Percentiles rank a stretch among this genome's conserved stretches.
Conservation (phyloP, 805 yeast genomes). For the Limtongia smithiae region DNA sequence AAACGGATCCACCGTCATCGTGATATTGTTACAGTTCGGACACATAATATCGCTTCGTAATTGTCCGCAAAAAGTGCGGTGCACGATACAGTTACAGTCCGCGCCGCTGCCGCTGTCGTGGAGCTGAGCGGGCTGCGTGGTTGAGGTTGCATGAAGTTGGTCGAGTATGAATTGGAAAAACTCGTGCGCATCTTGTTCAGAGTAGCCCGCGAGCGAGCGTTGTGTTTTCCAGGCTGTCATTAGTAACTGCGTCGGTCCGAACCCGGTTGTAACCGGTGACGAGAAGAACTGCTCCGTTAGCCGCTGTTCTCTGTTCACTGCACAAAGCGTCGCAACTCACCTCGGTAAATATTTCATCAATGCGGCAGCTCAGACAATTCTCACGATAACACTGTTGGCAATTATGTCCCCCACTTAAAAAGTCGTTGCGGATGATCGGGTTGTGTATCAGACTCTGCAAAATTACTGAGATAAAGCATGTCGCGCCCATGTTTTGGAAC, state of each 20-base stretch:
- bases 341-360: conserved; percentile 72
- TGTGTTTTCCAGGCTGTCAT: conserved; percentile 86
- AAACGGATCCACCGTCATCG: conserved; percentile 81
- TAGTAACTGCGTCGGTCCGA: conserved; percentile 75
- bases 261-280: conserved; percentile 57
- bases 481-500: conserved; percentile 89
- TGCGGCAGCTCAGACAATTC: conserved; percentile 75
- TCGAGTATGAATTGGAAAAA: conserved; percentile 89
- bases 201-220: conserved; percentile 84
- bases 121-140: conserved; percentile 6
- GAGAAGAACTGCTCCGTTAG: conserved; percentile 52
- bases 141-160: conserved; percentile 58
- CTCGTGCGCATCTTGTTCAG: conserved; percentile 98
- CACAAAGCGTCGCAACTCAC: conserved; percentile 4
- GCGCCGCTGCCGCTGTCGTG: not conserved
- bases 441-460: conserved; percentile 86
- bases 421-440: conserved; percentile 76
- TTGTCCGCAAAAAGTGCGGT: conserved; percentile 77
- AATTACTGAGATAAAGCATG: conserved; percentile 95
- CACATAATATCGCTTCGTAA: conserved; percentile 78
- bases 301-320: not conserved
- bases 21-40: conserved; percentile 57
- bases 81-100: conserved; percentile 73
- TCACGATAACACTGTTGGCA: conserved; percentile 44
- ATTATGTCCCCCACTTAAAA: conserved; percentile 70